Evolutionary conservation across 192 early-diverging fungal genomes (phyloP).

Genomic region (Borealophlyctis nickersoniae): DNA sequence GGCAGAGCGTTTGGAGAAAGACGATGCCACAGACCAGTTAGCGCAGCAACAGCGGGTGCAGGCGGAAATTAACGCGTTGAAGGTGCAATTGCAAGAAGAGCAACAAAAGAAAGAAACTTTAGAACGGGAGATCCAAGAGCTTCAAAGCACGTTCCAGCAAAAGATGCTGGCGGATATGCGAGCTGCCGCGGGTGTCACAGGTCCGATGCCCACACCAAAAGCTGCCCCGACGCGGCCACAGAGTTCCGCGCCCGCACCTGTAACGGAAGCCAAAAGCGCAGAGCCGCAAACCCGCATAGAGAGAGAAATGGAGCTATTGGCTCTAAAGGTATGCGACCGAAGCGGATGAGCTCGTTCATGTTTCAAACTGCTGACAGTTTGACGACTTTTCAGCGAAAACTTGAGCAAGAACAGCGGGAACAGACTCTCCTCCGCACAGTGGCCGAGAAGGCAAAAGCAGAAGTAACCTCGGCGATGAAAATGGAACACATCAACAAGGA

Average conservation of each 20-base stretch:
- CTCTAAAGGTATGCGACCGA: background rate
- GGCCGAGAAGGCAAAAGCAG: background rate
- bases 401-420: background rate
- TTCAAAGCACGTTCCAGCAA: background rate
- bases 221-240: background rate
- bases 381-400: background rate
- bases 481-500: conserved; percentile 2
- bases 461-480: background rate
- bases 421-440: background rate
- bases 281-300: background rate
- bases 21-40: background rate
- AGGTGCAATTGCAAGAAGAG: background rate
- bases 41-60: background rate
- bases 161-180: background rate
- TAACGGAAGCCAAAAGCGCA: background rate
- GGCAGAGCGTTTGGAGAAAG: background rate
- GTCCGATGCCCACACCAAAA: too few species aligned
- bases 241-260: too few species aligned
- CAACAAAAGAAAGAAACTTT: background rate
- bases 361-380: too few species aligned
- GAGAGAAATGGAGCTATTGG: background rate
- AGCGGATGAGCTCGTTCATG: too few species aligned
- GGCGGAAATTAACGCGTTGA: background rate
- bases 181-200: background rate
- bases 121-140: background rate